phyloP scores from a whole-genome alignment of 148 eudicot genomes.

The Talinum fruticosum region DNA sequence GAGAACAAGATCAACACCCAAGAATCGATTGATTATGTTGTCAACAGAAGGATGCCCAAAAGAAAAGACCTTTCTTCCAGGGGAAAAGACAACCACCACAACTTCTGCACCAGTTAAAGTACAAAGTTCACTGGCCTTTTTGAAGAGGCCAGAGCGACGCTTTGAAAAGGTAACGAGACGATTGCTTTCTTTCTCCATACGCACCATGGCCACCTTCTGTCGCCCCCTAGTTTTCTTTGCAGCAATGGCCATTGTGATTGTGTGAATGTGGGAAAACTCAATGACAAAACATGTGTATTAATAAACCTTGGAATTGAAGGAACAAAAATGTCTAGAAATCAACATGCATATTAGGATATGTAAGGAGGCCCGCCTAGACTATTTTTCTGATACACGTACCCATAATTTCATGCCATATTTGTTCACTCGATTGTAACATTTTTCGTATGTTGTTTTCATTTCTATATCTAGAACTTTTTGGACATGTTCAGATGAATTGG shows the following conservation, averaged over 20 bases:
- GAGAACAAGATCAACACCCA: not conserved
- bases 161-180: slow-evolving; percentile 12
- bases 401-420: no score
- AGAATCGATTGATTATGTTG: not conserved
- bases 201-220: slow-evolving; percentile 12
- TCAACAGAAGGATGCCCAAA: slow-evolving; percentile 15
- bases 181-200: slow-evolving; percentile 10
- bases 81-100: slow-evolving; percentile 5
- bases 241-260: not conserved
- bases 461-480: no score
- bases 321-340: no score
- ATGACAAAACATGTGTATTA: not conserved
- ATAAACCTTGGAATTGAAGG: no score
- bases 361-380: no score
- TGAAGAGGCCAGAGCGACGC: slow-evolving; percentile 11
- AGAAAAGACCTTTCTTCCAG: slow-evolving; percentile 11
- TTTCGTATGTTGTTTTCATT: no score
- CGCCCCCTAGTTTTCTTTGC: not conserved
- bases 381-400: no score
- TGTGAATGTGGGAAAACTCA: not conserved
- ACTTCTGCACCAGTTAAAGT: not conserved
- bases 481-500: no score
- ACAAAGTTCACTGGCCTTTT: slow-evolving; percentile 10
- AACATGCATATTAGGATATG: no score
- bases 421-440: no score